phyloP scores from a whole-genome alignment of 495 filamentous ascomycete species.

The Aspergillus sclerotioniger region DNA sequence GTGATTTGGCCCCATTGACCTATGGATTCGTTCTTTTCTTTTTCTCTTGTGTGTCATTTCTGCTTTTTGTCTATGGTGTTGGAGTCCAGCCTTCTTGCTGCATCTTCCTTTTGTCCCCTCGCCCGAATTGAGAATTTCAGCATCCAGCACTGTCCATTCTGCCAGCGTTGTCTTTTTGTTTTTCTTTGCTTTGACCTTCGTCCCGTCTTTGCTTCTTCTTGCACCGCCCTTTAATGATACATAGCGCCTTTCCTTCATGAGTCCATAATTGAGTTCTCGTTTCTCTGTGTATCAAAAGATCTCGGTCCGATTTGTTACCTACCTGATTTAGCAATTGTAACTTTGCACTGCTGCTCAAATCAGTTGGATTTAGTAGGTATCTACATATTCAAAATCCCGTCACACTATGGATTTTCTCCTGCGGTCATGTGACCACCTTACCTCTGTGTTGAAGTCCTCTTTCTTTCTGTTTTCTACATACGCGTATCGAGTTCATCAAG shows the following conservation, averaged over 20 bases:
- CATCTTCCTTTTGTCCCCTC: constrained; percentile 8
- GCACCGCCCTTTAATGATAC: constrained; percentile 35
- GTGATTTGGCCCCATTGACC: constrained; percentile 1
- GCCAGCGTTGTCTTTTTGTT: constrained; percentile 19
- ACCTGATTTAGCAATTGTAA: background rate
- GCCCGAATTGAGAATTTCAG: background rate
- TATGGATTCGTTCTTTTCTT: constrained; percentile 3
- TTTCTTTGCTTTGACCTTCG: constrained; percentile 15
- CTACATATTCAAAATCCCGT: too few relatives aligned
- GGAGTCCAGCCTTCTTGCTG: constrained; percentile 26
- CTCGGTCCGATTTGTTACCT: background rate
- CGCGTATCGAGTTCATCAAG: too few relatives aligned
- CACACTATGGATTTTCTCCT: too few relatives aligned
- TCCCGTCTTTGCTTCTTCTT: constrained; percentile 18
- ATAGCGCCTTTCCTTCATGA: constrained; percentile 31
- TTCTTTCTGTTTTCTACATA: too few relatives aligned
- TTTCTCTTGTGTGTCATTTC: constrained; percentile 1
- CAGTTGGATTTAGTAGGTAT: too few relatives aligned
- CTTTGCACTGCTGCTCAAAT: background rate
- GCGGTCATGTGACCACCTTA: too few relatives aligned
- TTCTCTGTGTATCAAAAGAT: constrained; percentile 7
- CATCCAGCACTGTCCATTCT: constrained; percentile 8
- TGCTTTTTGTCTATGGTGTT: constrained; percentile 18
- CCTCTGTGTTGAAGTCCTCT: too few relatives aligned
- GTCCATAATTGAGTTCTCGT: constrained; percentile 29